Evolutionary conservation across 2,329 filamentous ascomycete genomes (phyloP).

Genomic region (Xylaria sp.): DNA sequence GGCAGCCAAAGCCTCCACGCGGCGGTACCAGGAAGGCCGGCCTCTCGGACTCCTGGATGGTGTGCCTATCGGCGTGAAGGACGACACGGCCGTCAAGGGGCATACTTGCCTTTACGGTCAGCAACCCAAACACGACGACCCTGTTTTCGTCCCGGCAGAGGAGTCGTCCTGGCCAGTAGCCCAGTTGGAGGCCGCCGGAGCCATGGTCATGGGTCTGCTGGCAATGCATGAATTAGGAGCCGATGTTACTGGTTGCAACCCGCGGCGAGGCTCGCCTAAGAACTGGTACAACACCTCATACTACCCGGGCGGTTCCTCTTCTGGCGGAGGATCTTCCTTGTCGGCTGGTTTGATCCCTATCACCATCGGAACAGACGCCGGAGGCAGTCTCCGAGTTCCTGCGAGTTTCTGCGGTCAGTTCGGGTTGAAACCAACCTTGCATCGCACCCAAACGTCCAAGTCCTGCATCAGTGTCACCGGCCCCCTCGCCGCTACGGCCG

Average conservation of each 20-base stretch:
- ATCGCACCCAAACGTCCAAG: constrained; percentile 56
- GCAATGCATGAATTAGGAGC: constrained; percentile 78
- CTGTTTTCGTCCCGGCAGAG: constrained; percentile 45
- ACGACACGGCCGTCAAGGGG: constrained; percentile 67
- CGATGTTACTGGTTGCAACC: constrained; percentile 81
- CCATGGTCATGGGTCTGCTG: constrained; percentile 68
- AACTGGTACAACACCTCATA: constrained; percentile 74
- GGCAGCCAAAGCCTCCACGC: constrained; percentile 67
- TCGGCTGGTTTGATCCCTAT: constrained; percentile 69
- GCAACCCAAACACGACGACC: constrained; percentile 49
- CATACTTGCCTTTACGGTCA: constrained; percentile 65
- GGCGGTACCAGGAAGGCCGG: constrained; percentile 62
- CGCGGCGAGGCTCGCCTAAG: constrained; percentile 64
- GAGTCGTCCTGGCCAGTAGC: constrained; percentile 65
- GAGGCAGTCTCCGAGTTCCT: constrained; percentile 71
- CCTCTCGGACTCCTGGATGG: constrained; percentile 70
- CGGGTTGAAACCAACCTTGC: constrained; percentile 74
- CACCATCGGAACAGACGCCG: constrained; percentile 68
- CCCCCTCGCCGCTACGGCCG: constrained; percentile 69
- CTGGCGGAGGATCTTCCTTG: constrained; percentile 67
- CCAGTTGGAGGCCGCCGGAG: constrained; percentile 68
- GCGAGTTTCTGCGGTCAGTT: constrained; percentile 72
- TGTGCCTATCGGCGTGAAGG: constrained; percentile 77
- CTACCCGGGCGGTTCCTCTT: constrained; percentile 77
- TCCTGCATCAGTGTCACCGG: constrained; percentile 59